Conservation (phyloP, 306 rosid genomes). For the Rosa persica region DNA sequence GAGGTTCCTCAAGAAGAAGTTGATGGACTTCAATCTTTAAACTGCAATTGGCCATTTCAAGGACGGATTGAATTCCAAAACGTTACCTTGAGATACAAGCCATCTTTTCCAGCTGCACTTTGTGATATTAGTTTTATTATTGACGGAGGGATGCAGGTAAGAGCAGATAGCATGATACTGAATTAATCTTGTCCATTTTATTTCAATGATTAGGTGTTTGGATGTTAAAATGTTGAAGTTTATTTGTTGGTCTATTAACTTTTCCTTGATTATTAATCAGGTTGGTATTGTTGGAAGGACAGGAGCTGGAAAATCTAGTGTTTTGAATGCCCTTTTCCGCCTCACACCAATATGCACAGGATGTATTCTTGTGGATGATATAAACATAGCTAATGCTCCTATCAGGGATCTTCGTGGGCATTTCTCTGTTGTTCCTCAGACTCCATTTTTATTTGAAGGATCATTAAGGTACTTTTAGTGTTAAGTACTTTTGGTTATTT, state of each 20-base stretch:
- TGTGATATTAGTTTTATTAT: conserved; percentile 70
- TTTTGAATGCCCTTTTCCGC: conserved; percentile 88
- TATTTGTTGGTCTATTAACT: conserved; percentile 15
- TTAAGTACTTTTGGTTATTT: conserved; percentile 15
- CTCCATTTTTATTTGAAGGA: conserved; percentile 89
- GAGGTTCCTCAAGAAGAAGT: conserved; percentile 86
- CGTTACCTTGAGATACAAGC: conserved; percentile 86
- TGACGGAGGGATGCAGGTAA: conserved; percentile 75
- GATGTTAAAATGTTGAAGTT: not conserved
- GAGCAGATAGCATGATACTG: conserved; percentile 11
- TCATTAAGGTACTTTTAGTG: conserved; percentile 58
- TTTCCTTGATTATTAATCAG: conserved; percentile 42
- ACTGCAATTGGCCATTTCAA: conserved; percentile 69
- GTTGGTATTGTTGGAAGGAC: conserved; percentile 96
- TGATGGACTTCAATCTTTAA: conserved; percentile 49
- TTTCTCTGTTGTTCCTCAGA: conserved; percentile 96
- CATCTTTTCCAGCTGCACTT: conserved; percentile 82
- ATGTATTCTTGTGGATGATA: conserved; percentile 64
- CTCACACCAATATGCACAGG: conserved; percentile 73
- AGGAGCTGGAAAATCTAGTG: conserved; percentile 97
- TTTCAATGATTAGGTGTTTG: conserved; percentile 5
- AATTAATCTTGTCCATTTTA: not conserved
- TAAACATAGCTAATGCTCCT: conserved; percentile 60
- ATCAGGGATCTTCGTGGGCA: conserved; percentile 77
- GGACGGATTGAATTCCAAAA: conserved; percentile 77